Percentiles rank a stretch among this genome's conserved stretches.
These are phyloP conservation scores for Spirogloea muscicola DNA, from an alignment of 139 green algal genomes.

Conservation along the genomic window DNA sequence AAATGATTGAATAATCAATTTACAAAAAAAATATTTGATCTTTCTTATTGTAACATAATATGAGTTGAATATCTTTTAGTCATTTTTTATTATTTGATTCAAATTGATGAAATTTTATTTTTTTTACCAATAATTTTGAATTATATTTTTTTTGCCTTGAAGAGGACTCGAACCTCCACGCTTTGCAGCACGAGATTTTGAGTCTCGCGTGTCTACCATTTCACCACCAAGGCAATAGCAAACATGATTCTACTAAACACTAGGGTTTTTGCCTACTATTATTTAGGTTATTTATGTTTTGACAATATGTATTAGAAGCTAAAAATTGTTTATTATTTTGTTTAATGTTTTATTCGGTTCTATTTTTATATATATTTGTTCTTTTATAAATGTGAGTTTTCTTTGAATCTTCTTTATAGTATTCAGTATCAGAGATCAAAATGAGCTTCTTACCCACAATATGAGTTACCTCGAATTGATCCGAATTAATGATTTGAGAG, in stretches of 20 bases:
- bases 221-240: constrained; percentile 2
- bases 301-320: not conserved
- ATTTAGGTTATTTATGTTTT: not conserved
- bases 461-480: not conserved
- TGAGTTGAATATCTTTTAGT: not conserved
- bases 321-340: not conserved
- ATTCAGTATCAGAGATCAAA: too few relatives aligned
- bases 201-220: constrained; percentile 2
- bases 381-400: too few relatives aligned
- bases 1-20: not conserved
- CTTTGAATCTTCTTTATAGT: too few relatives aligned
- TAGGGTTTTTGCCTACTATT: too few relatives aligned
- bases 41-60: not conserved
- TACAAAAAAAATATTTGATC: not conserved
- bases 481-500: too few relatives aligned
- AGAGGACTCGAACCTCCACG: constrained; percentile 1
- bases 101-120: not conserved
- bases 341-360: not conserved
- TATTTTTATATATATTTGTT: not conserved
- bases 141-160: constrained; percentile 13
- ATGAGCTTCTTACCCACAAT: not conserved
- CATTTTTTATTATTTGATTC: not conserved
- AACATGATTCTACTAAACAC: too few relatives aligned
- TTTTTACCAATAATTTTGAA: not conserved
- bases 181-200: constrained; percentile 2